phyloP scores from a whole-genome alignment of 495 filamentous ascomycete genomes.

The Penicillium odoratum region DNA sequence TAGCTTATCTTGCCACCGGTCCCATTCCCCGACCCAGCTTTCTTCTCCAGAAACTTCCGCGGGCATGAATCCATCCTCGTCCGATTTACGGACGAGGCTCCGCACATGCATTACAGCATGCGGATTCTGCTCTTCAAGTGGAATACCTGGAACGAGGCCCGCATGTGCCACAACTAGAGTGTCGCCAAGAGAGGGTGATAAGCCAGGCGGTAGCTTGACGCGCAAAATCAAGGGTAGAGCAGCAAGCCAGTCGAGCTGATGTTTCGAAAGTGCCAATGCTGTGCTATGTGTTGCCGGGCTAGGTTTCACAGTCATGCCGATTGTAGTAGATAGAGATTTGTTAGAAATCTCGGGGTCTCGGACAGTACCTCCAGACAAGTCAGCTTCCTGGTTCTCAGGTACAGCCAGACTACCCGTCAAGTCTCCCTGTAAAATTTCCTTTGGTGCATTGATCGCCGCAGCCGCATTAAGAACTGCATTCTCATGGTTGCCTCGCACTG shows the following conservation, averaged over 20 bases:
- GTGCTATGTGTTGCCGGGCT: conserved; percentile 16
- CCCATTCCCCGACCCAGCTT: conserved; percentile 26
- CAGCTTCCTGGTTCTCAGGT: neutral
- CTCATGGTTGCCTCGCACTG: conserved; percentile 85
- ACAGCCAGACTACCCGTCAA: neutral
- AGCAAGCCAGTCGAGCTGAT: conserved; percentile 65
- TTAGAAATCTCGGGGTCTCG: neutral
- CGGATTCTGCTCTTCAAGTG: conserved; percentile 67
- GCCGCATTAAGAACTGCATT: conserved; percentile 60
- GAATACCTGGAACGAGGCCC: conserved; percentile 67
- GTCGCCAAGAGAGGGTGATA: conserved; percentile 32
- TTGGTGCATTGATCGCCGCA: conserved; percentile 8
- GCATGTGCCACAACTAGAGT: conserved; percentile 72
- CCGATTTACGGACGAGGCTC: conserved; percentile 48
- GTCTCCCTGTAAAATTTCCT: neutral
- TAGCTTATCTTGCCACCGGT: conserved; percentile 22
- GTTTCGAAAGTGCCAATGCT: conserved; percentile 34
- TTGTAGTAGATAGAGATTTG: neutral
- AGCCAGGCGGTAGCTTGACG: conserved; percentile 44
- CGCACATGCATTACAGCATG: conserved; percentile 81
- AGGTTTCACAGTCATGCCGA: neutral
- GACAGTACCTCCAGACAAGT: neutral
- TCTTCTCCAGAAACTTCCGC: conserved; percentile 20
- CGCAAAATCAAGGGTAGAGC: conserved; percentile 67
- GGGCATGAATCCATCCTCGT: conserved; percentile 7